Evolutionary conservation across 805 yeast species (phyloP).

Genomic region (Monosporozyma servazzii): DNA sequence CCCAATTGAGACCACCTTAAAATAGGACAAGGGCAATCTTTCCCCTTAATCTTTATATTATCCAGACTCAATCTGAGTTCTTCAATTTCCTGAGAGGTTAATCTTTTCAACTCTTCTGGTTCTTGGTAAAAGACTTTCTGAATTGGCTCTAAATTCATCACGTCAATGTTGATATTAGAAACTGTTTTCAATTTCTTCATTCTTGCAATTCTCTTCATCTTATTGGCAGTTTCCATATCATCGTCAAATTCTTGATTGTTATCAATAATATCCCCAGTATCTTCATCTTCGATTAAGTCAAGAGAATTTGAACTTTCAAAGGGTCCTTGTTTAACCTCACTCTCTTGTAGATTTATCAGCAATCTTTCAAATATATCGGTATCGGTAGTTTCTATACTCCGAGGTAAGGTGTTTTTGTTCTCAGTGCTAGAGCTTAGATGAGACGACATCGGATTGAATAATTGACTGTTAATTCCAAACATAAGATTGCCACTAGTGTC

Average conservation of each 20-base stretch:
- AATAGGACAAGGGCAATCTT: slow-evolving; percentile 53
- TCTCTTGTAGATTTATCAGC: slow-evolving; percentile 25
- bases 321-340: background rate
- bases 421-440: background rate
- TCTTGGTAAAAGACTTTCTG: slow-evolving; percentile 55
- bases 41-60: slow-evolving; percentile 60
- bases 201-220: slow-evolving; percentile 31
- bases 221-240: slow-evolving; percentile 28
- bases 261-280: slow-evolving; percentile 5
- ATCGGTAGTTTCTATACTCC: slow-evolving; percentile 8
- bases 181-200: slow-evolving; percentile 33
- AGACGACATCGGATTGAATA: background rate
- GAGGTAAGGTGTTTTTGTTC: background rate
- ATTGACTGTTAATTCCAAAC: background rate
- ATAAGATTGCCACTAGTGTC: slow-evolving; percentile 11
- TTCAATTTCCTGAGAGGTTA: slow-evolving; percentile 48
- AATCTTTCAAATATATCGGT: slow-evolving; percentile 41
- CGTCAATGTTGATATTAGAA: slow-evolving; percentile 19
- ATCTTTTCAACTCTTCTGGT: slow-evolving; percentile 40
- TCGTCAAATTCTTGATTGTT: slow-evolving; percentile 22
- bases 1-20: slow-evolving; percentile 77
- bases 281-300: slow-evolving; percentile 15
- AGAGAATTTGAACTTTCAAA: slow-evolving; percentile 13
- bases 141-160: slow-evolving; percentile 42
- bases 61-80: slow-evolving; percentile 45